Evolutionary conservation across 257 asterid species (phyloP).

Genomic region (Mentha longifolia): DNA sequence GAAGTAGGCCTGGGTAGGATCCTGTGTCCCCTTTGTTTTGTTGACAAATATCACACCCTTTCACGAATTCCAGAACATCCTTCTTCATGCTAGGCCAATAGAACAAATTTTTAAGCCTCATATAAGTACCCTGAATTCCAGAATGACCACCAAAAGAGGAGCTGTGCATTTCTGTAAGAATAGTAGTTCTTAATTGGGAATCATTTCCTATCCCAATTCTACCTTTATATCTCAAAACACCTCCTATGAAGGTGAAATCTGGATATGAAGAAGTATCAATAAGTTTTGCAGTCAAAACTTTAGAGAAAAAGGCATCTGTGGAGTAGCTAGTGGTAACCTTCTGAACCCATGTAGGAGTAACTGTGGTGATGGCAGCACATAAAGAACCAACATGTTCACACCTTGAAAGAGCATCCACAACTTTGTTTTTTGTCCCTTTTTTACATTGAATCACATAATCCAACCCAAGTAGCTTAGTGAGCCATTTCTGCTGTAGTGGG

Average conservation of each 20-base stretch:
- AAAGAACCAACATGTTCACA: neutral
- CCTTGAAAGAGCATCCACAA: neutral
- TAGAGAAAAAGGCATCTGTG: neutral
- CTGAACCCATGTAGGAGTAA: no score
- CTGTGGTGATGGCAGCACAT: neutral
- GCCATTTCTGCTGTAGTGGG: neutral
- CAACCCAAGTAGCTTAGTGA: neutral
- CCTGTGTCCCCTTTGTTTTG: neutral
- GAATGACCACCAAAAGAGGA: neutral
- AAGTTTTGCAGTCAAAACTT: neutral
- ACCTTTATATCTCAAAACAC: neutral
- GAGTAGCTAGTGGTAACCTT: no score
- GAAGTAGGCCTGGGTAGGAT: no score
- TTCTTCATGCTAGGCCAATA: neutral
- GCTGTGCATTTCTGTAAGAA: neutral
- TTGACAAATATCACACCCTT: neutral
- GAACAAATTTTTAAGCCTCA: neutral
- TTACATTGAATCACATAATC: neutral
- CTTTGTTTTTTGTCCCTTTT: neutral
- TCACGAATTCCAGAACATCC: neutral
- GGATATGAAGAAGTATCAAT: no score
- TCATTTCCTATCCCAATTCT: neutral
- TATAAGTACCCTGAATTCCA: neutral
- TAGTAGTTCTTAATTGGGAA: neutral
- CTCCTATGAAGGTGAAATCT: no score